Evolutionary conservation across 345 rosid genomes (phyloP), one percentile per base, ranked within the genome.

Genomic region (Acer campestre): DNA sequence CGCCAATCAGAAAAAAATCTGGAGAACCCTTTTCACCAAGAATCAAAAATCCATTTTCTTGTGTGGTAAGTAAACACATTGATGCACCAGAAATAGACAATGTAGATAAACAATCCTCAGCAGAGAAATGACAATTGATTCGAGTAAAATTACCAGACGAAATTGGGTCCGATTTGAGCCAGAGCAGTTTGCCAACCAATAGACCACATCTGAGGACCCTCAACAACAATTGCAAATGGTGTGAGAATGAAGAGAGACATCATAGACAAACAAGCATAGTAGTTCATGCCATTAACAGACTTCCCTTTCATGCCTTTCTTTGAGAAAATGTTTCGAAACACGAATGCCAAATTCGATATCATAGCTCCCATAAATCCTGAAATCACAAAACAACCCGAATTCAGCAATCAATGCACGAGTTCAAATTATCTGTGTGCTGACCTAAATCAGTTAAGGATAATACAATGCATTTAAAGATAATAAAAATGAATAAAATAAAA

Each of bases 281-380:
- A 95, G 76, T 95, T 93, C 97, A 95, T 95, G 75, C 97, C 99
- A 69, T 97, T 90, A 77, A 95, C 93, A 4, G 97, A 91, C 48
- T 93, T 92, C 76, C 97, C 97, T 27, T 89, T 92, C 99, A 95
- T 95, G 74, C 99, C 99, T 73, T 91, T 95, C 92, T 95, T 95
- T 0, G 99, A 95, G 87, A 93, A 95, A 75, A 93, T 93, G 87
- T 95, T 93, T 2, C 98, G 87, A 40, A 95, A 89, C 80, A 92
- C 99, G 61, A 95, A 93, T 40, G 99, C 98, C 84, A 93, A 81
- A 77, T 95, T 95, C 2, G 99, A 95, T 80, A 95, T 92, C 97
- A 93, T 95, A 0, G 98, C 99, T 22, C 99, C 99, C 99, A 95
- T 92, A 75, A 95, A 95, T 75, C 99, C 99, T 95, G 80, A 51